phyloP scores from a whole-genome alignment of 148 eudicot genomes.

The Dysphania ambrosioides region DNA sequence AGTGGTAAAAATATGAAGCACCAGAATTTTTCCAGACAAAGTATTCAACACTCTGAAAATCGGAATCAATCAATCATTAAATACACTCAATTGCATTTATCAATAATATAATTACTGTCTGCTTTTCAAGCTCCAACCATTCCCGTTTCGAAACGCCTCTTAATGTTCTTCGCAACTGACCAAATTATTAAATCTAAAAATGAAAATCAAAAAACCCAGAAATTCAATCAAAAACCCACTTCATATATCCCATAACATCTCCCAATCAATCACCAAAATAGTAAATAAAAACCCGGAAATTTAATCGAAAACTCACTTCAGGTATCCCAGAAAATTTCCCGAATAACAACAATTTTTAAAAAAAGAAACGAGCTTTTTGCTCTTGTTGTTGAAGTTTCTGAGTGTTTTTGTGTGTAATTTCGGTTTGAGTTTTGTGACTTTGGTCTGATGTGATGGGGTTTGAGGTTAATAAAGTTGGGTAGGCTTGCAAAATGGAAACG shows the following conservation, averaged over 20 bases:
- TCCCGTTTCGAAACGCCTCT: slow-evolving; percentile 23
- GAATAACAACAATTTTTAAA: no score
- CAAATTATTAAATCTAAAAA: slow-evolving; percentile 17
- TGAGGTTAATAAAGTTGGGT: no score
- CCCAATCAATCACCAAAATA: neutral
- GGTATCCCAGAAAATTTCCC: no score
- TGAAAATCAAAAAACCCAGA: neutral
- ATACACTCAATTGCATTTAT: neutral
- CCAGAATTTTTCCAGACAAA: no score
- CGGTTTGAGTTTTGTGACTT: no score
- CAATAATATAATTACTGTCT: neutral
- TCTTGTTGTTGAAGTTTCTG: neutral
- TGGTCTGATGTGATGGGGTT: neutral
- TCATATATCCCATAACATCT: neutral
- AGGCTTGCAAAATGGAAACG: no score
- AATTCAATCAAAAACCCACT: neutral
- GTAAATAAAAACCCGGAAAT: neutral
- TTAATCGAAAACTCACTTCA: no score
- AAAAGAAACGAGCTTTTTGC: no score
- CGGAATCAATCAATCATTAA: neutral
- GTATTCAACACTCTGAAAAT: no score
- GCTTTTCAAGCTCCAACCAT: slow-evolving; percentile 22
- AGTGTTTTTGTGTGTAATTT: slow-evolving; percentile 1
- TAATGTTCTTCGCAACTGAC: no score
- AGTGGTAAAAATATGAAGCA: neutral